Conservation (phyloP, 805 yeast species). For the Saturnispora besseyi region DNA sequence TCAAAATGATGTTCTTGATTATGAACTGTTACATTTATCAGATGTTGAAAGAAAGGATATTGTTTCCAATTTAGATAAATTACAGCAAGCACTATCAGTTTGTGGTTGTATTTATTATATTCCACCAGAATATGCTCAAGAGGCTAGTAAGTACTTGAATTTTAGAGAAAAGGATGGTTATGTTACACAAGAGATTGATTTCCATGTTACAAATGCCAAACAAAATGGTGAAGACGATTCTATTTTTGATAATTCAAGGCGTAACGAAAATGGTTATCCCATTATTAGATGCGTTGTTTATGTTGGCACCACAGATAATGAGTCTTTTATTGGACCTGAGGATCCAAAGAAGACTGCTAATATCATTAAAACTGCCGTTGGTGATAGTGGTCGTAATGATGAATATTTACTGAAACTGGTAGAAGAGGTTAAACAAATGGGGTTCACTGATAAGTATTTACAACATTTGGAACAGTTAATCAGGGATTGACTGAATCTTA, state of each 20-base stretch:
- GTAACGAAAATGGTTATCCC: slow-evolving; percentile 29
- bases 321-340: slow-evolving; percentile 83
- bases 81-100: slow-evolving; percentile 42
- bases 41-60: slow-evolving; percentile 13
- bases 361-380: slow-evolving; percentile 46
- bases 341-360: slow-evolving; percentile 46
- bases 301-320: slow-evolving; percentile 75
- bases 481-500: no score
- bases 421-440: slow-evolving; percentile 36
- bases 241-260: slow-evolving; percentile 24
- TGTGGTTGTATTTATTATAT: slow-evolving; percentile 85
- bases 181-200: slow-evolving; percentile 55
- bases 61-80: slow-evolving; percentile 11
- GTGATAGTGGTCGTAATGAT: slow-evolving; percentile 76
- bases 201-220: slow-evolving; percentile 34
- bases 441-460: slow-evolving; percentile 37
- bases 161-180: slow-evolving; percentile 87
- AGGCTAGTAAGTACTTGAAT: slow-evolving; percentile 64
- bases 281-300: slow-evolving; percentile 56
- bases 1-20: slow-evolving; percentile 32
- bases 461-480: slow-evolving; percentile 20
- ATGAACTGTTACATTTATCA: slow-evolving; percentile 18
- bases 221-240: slow-evolving; percentile 12
- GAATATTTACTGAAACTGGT: slow-evolving; percentile 58
- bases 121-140: slow-evolving; percentile 49